Conservation (phyloP, 148 eudicot genomes). For the Rhododendron molle region DNA sequence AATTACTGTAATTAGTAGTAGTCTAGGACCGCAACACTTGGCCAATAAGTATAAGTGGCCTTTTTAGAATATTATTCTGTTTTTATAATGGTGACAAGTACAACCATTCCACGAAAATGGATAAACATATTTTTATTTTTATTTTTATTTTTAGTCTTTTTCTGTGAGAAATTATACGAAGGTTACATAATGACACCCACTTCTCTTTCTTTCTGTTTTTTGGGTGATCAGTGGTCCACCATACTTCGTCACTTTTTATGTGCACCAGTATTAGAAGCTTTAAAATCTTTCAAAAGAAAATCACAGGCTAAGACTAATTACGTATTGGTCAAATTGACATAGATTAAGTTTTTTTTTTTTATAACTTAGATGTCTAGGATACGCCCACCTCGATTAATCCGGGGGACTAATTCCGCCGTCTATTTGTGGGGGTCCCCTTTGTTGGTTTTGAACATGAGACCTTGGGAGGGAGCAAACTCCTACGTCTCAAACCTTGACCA, state of each 20-base stretch:
- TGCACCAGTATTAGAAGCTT: background rate
- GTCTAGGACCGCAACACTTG: background rate
- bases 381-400: too few relatives aligned
- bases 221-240: background rate
- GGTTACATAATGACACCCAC: background rate
- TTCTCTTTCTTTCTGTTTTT: background rate
- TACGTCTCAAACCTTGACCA: too few relatives aligned
- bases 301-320: background rate
- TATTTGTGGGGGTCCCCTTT: background rate
- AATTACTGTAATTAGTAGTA: background rate
- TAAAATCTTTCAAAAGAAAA: background rate
- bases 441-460: background rate
- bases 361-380: too few relatives aligned
- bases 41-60: background rate
- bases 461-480: too few relatives aligned
- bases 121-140: background rate
- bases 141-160: background rate
- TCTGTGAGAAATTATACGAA: background rate
- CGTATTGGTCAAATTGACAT: background rate
- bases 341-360: background rate
- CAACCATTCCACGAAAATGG: background rate
- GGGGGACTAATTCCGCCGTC: background rate
- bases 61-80: background rate
- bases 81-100: background rate
- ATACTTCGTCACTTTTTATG: background rate